Evolutionary conservation across 2,329 filamentous ascomycete genomes (phyloP).

Genomic region (Calonectria fujianensis): DNA sequence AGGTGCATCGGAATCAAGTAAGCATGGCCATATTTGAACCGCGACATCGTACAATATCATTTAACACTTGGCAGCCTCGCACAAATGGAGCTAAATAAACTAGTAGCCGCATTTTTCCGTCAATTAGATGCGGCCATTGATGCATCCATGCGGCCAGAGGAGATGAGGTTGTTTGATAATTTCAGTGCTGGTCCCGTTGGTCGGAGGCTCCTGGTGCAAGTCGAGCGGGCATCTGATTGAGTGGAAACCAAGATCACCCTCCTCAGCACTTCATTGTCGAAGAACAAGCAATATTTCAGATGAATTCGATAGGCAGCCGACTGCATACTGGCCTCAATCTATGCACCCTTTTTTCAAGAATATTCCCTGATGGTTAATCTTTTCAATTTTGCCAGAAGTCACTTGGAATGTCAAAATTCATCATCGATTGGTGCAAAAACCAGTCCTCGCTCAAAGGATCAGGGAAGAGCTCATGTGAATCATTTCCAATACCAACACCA

Average conservation of each 20-base stretch:
- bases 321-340: too few species aligned
- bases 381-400: neutral
- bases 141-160: neutral
- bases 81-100: constrained; percentile 7
- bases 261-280: neutral
- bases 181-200: constrained; percentile 3
- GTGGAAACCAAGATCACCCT: neutral
- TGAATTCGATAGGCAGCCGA: too few species aligned
- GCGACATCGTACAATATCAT: neutral
- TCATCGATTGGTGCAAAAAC: constrained; percentile 10
- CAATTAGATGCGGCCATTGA: neutral
- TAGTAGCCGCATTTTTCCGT: neutral
- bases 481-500: neutral
- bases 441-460: constrained; percentile 2
- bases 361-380: too few species aligned
- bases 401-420: constrained; percentile 1
- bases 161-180: constrained; percentile 15
- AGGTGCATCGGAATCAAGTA: constrained; percentile 4
- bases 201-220: neutral
- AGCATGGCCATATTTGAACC: neutral
- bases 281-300: neutral
- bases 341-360: too few species aligned
- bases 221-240: neutral
- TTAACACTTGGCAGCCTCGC: neutral
- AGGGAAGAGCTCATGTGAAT: neutral